A percentile compares a stretch with the other conserved stretches of the same genome.
Evolutionary conservation across 352 stramenopile species (phyloP).

Genomic region (Blastocystis sp.): DNA sequence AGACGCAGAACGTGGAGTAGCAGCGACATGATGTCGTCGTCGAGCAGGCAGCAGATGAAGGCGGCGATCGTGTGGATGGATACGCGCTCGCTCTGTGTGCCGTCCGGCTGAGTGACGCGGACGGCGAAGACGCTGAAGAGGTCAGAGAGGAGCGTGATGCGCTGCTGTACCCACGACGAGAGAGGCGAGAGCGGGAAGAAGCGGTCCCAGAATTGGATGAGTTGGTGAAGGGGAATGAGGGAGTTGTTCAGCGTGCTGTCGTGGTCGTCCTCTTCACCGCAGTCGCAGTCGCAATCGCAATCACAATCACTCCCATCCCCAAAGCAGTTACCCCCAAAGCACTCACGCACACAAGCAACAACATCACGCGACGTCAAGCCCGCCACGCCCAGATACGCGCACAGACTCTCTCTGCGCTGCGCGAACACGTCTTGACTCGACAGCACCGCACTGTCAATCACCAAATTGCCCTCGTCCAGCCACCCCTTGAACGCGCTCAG

Average conservation of each 20-base stretch:
- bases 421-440: no score
- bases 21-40: not conserved
- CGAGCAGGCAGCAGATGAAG: not conserved
- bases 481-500: no score
- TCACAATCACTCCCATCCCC: no score
- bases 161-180: not conserved
- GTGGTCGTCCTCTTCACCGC: not conserved
- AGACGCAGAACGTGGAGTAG: not conserved
- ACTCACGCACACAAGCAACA: no score
- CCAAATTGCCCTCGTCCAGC: no score
- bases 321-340: no score
- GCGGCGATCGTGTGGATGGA: not conserved
- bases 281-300: not conserved
- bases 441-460: no score
- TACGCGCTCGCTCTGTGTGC: not conserved
- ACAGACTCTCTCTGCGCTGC: no score
- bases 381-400: no score
- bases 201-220: slow-evolving; percentile 53
- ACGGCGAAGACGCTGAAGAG: not conserved
- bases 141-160: slow-evolving; percentile 1
- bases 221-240: not conserved
- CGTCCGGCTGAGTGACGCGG: not conserved
- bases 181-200: slow-evolving; percentile 34
- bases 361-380: no score
- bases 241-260: not conserved